Evolutionary conservation across 768 basidiomycete genomes (phyloP).

Genomic region (Suillus hirtellus): DNA sequence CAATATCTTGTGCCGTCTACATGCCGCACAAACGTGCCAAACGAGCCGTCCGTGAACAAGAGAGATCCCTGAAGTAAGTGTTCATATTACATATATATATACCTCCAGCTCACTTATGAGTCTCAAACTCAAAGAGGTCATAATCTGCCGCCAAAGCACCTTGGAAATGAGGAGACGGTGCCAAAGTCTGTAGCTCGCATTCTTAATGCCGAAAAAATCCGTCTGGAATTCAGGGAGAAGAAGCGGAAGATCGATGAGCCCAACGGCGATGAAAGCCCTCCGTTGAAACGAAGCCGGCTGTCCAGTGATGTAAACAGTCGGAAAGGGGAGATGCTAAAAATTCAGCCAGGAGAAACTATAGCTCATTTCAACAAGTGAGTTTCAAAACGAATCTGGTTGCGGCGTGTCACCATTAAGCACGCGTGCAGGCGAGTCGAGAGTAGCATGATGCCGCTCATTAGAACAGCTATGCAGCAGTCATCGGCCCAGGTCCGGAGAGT

Average conservation of each 20-base stretch:
- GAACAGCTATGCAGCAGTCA: conserved; percentile 59
- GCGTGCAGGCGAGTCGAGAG: conserved; percentile 67
- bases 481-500: conserved; percentile 49
- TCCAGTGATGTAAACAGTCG: conserved; percentile 14
- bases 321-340: conserved; percentile 38
- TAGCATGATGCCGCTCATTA: conserved; percentile 65
- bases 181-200: conserved; percentile 71
- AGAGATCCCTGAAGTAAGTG: conserved; percentile 44
- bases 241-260: conserved; percentile 38
- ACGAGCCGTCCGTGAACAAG: conserved; percentile 45
- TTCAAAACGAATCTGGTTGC: conserved; percentile 2
- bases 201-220: conserved; percentile 59
- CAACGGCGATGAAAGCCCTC: conserved; percentile 27
- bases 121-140: conserved; percentile 39
- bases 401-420: conserved; percentile 15
- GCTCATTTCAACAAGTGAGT: conserved; percentile 75
- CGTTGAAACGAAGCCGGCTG: conserved; percentile 31
- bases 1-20: conserved; percentile 8
- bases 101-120: neutral
- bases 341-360: conserved; percentile 69
- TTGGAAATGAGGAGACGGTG: conserved; percentile 55
- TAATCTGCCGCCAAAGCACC: conserved; percentile 49
- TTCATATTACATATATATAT: neutral
- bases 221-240: conserved; percentile 54
- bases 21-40: conserved; percentile 75